Evolutionary conservation across 441 rosid species (phyloP), one percentile per base, ranked within the genome.

Genomic region (Flueggea neowawraea): DNA sequence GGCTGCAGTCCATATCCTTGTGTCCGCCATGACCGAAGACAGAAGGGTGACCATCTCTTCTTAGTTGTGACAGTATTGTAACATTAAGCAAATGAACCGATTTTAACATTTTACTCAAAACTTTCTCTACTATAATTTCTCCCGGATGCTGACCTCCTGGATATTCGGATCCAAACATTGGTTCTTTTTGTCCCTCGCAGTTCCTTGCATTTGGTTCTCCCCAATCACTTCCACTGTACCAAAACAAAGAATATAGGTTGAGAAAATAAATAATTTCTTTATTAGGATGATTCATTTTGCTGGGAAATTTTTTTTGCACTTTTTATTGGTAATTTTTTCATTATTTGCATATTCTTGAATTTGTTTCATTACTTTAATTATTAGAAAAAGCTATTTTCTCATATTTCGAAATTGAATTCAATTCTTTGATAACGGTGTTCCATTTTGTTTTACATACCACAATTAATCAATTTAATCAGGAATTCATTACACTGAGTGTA

Each of bases 191-290:
- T 39, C 72, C 79, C 1, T 15, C 32, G n/a, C 89, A 84, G 15
- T 62, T 82, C 77, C 63, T 79, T 4, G 82, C 87, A 1, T 17
- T 61, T 3, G 87, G 77, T 58, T 88, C 96, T 10, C 73, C 73
- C 98, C 98, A 87, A 8, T 56, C 55, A 16, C 57, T 63, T 61
- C 90, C 96, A 14, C 98, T 92, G 49, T 28, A 0, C 6, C 47
- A 41, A 12, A 16, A 10, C 28, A 16, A 52, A 28, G 14, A 12
- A 55, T 6, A 55, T 16, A 54, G 12, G 28, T 8, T 16, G 6
- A 16, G 2, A 3, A 31, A 17, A 28, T 54, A 12, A 31, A 13
- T 15, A 4, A 54, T 3, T 1, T 5, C 28, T 11, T 60, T 0
- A 17, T 14, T 33, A 28, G 12, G n/a, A 22, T 22, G 28, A 22